Conservation (phyloP, 2,329 filamentous ascomycete genomes). For the Xylariaceae sp. region DNA sequence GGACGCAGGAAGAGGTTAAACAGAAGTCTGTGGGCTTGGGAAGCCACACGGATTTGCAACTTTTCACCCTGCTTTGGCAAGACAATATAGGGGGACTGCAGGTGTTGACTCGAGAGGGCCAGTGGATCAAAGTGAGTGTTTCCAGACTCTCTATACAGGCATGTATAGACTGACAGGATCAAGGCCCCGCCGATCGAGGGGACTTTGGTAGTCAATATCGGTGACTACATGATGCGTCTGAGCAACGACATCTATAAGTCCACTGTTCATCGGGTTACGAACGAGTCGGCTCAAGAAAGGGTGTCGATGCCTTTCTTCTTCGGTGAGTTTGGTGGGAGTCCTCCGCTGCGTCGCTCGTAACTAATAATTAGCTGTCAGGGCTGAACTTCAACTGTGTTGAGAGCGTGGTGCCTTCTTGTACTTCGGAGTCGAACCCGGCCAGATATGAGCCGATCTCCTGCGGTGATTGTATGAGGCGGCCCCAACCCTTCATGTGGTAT, state of each 20-base stretch:
- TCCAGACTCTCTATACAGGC: not conserved
- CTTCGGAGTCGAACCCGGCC: slow-evolving; percentile 40
- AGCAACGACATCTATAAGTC: slow-evolving; percentile 46
- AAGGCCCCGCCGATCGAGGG: slow-evolving; percentile 39
- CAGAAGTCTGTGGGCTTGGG: slow-evolving; percentile 38
- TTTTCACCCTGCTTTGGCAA: slow-evolving; percentile 48
- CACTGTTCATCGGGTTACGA: slow-evolving; percentile 47
- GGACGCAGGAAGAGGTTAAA: slow-evolving; percentile 23
- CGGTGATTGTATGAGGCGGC: slow-evolving; percentile 36
- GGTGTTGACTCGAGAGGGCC: slow-evolving; percentile 37
- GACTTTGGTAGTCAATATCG: slow-evolving; percentile 48
- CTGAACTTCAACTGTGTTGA: slow-evolving; percentile 49
- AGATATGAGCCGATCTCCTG: slow-evolving; percentile 49
- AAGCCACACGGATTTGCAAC: slow-evolving; percentile 49
- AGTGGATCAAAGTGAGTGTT: slow-evolving; percentile 37
- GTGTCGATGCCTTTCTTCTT: slow-evolving; percentile 55
- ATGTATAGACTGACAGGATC: not conserved
- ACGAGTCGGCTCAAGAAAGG: slow-evolving; percentile 36
- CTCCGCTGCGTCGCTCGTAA: not conserved
- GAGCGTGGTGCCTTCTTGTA: slow-evolving; percentile 43
- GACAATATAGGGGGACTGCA: slow-evolving; percentile 40
- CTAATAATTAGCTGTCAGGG: slow-evolving; percentile 25
- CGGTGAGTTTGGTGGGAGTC: slow-evolving; percentile 28
- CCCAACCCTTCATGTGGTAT: not conserved
- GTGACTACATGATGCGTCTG: slow-evolving; percentile 46